These are phyloP conservation scores for Tetratostichococcus sp. DNA, from an alignment of 139 green algal species.

Conservation along the genomic window DNA sequence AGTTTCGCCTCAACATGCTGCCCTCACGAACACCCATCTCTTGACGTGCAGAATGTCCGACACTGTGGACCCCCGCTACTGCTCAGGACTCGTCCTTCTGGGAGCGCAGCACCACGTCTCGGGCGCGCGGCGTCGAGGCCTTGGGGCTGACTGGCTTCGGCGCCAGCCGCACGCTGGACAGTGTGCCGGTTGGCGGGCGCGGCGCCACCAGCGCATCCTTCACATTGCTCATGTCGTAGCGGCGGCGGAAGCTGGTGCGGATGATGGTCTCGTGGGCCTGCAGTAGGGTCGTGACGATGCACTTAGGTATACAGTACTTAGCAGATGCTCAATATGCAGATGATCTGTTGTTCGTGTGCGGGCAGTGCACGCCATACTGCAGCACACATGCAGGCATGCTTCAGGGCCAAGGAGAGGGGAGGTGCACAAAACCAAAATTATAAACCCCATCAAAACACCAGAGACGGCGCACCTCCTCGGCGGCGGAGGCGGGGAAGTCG, in stretches of 20 bases:
- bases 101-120: slow-evolving; percentile 1
- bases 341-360: too few species aligned
- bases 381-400: neutral
- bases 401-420: neutral
- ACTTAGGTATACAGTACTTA: too few species aligned
- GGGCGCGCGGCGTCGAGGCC: neutral
- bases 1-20: too few species aligned
- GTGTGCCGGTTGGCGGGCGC: neutral
- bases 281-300: neutral
- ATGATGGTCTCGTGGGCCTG: slow-evolving; percentile 12
- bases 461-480: slow-evolving; percentile 13
- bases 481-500: slow-evolving; percentile 58
- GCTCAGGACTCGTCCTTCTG: slow-evolving; percentile 5
- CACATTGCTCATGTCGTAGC: slow-evolving; percentile 2
- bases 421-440: too few species aligned
- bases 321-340: too few species aligned
- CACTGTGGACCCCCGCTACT: too few species aligned
- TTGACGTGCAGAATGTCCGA: too few species aligned
- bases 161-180: neutral
- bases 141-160: too few species aligned
- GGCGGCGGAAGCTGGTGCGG: neutral
- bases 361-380: too few species aligned
- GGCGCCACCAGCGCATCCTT: neutral
- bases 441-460: neutral
- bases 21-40: too few species aligned